A percentile compares a stretch with the other conserved stretches of the same genome.
Conservation (phyloP, 169 alveolate genomes). For the Babesia caballi region DNA sequence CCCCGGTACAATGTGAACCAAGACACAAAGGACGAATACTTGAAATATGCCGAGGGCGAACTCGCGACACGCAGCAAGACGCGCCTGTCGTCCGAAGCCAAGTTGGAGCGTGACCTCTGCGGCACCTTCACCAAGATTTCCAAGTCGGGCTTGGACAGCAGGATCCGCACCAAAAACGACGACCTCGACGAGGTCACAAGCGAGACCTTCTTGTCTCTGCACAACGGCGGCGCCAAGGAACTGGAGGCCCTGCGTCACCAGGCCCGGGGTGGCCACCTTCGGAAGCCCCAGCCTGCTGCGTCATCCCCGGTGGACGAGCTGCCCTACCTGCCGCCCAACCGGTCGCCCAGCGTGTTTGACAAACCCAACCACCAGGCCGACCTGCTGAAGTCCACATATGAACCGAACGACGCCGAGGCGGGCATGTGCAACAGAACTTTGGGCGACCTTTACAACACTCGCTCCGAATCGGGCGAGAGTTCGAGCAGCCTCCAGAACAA, state of each 20-base stretch:
- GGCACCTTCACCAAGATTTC: neutral
- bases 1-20: constrained; percentile 43
- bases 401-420: neutral
- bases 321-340: neutral
- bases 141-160: neutral
- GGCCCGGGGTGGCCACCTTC: constrained; percentile 33
- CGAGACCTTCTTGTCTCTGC: constrained; percentile 26
- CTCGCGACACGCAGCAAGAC: neutral
- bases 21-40: neutral
- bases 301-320: neutral
- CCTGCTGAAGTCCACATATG: neutral
- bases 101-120: neutral
- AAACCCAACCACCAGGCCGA: neutral
- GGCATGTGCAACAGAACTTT: neutral
- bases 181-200: neutral
- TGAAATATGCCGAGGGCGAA: neutral
- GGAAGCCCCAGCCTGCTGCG: neutral
- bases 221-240: constrained; percentile 50
- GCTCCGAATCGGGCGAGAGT: neutral
- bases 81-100: neutral
- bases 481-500: neutral
- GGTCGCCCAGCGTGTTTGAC: neutral
- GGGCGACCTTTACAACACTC: neutral
- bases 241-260: constrained; percentile 20
- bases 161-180: neutral